These are phyloP conservation scores for Petrea volubilis DNA, from an alignment of 257 asterid genomes.

Conservation along the genomic window DNA sequence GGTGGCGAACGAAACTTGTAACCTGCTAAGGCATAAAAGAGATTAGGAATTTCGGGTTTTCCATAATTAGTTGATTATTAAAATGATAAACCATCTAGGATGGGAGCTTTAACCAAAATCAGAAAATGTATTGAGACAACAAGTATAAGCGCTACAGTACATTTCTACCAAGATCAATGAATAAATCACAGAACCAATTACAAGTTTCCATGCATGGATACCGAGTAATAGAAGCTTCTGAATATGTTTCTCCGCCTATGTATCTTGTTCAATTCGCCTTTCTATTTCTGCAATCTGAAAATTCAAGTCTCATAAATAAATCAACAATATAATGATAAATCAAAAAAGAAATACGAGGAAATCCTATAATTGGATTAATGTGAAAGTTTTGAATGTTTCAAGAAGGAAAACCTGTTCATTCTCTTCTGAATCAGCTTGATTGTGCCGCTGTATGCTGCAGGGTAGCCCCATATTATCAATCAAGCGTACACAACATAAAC, in stretches of 20 bases:
- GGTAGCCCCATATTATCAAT: slow-evolving; percentile 75
- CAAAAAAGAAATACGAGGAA: background rate
- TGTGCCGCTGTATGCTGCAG: slow-evolving; percentile 84
- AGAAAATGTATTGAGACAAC: background rate
- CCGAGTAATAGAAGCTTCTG: slow-evolving; percentile 97
- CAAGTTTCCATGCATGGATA: slow-evolving; percentile 33
- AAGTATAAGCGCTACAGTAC: slow-evolving; percentile 6
- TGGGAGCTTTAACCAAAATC: background rate
- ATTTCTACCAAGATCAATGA: slow-evolving; percentile 1
- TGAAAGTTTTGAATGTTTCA: background rate
- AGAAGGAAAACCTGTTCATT: slow-evolving; percentile 66
- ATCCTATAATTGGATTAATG: background rate
- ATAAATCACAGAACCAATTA: slow-evolving; percentile 9
- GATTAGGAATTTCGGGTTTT: background rate
- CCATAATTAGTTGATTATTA: background rate
- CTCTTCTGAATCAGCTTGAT: slow-evolving; percentile 78
- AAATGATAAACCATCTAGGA: background rate
- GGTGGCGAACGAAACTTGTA: background rate
- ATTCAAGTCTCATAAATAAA: slow-evolving; percentile 3
- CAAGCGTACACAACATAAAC: slow-evolving; percentile 48
- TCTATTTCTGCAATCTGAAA: slow-evolving; percentile 93
- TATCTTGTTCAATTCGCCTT: slow-evolving; percentile 93
- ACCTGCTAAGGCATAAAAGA: background rate
- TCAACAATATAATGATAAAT: background rate
- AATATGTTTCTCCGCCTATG: slow-evolving; percentile 93